Evolutionary conservation across 768 basidiomycete genomes (phyloP), one percentile per base, ranked within the genome.

Genomic region (Mycena amicta): DNA sequence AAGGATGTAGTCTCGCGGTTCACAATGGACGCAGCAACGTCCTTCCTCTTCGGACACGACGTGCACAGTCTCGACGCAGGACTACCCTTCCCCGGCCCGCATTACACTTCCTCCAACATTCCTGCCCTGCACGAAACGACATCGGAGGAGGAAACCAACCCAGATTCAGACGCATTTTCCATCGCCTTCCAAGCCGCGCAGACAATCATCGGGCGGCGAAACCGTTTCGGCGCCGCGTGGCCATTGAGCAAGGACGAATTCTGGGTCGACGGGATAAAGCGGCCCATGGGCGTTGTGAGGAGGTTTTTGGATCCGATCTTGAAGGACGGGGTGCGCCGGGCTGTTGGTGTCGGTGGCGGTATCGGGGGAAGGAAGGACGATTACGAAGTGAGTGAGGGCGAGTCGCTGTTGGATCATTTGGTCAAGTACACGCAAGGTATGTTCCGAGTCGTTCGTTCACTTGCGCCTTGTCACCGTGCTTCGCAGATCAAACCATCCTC

Each of bases 11-110:
- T 73, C 8, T 71, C 72, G 3, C 75, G 79, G 1, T 87, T 87
- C 67, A 86, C 86, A 0, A 72, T 88, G 12, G 87, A 88, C 69
- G 80, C 83, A 1, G 83, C 84, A 2, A 81, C 83, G 0, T 81
- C 84, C 52, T 86, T 84, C 62, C 76, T 88, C 22, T 85, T 87
- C 56, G 82, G 81, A 11, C 72, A 75, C 40, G 77, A 79, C 61
- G 81, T 86, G 4, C 65, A 77, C 56, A 81, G 77, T 6, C 77
- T 86, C 31, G 72, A 74, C 0, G 78, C 77, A 1, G 80, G 78
- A 4, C 68, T 87, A 3, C 79, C 79, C 4, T 85, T 83, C 55
- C 83, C 84, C 47, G 66, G 47, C 70, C 25, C 58, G 74, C 62
- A 25, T 56, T 72, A 46, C 61, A 72, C 68, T 50, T 20, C 66